Base-by-base conservation (phyloP, 768 basidiomycete genomes). In the Boletales sp. region DNA sequence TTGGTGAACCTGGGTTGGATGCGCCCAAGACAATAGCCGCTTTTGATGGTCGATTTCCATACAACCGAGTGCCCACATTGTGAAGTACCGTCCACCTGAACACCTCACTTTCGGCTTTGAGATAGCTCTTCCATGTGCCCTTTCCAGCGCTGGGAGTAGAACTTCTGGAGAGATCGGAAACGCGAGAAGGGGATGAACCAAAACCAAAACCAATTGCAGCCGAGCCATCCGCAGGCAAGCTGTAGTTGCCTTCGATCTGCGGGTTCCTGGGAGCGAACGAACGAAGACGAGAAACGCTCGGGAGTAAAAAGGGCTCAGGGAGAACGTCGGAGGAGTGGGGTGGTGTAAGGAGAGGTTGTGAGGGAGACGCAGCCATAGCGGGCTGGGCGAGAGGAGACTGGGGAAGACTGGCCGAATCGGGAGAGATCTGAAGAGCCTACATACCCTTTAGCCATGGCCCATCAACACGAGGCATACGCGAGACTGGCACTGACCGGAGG, bases 51-150 rank as follows among this genome's bases (percentile, higher is more conserved):
- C 72, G 65, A 34, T 73, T 72, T 14, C 67, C 69, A 57, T 78
- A 86, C 28, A 92, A 62, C 5, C 82, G 77, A 25, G 80, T 72
- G 1, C 76, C 77, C 10, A 88, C 77, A 32, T 71, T 71, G 18
- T 78, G 80, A 43, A 94, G 70, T 31, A 76, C 74, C 1, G 86
- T 81, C 90, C 91, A 94, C 50, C 76, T 78, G 67, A 94, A 88
- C 13, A 85, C 83, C 31, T 87, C 81, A 10, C 78, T 76, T 35
- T 69, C 70, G 30, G 66, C 56, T 8, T 55, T 52, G 41, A 41
- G 48, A 21, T 62, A 51, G 19, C 55, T 56, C 19, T 54, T 61
- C 31, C 55, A 48, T 45, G 56, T 46, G 48, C 51, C 54, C 18
- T 63, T 52, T 31, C 60, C 65, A 48, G 50, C 46, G 3, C 80